Base-by-base conservation (phyloP, 805 yeast species). In the Naumovozyma baii region DNA sequence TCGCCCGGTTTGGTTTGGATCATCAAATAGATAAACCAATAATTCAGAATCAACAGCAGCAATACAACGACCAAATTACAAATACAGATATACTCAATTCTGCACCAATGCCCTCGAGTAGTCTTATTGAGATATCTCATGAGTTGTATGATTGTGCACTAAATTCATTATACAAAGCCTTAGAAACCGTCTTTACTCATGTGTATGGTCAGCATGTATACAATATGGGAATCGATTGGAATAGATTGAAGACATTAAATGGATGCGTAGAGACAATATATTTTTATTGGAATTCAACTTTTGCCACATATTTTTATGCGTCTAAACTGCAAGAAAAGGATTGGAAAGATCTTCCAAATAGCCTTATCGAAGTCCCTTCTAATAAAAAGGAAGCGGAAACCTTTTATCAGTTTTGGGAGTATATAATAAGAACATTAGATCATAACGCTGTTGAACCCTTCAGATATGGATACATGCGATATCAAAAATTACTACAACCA, bases 131-230 rank as follows among this genome's bases (percentile, higher is more conserved):
- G n/a, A n/a, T n/a, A n/a, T n/a, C n/a, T n/a, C n/a, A n/a, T n/a
- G n/a, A n/a, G n/a, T n/a, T n/a, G n/a, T n/a, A n/a, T n/a, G n/a
- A n/a, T n/a, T n/a, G n/a, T n/a, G n/a, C n/a, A n/a, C n/a, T n/a
- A n/a, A n/a, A n/a, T n/a, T n/a, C n/a, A n/a, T n/a, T n/a, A n/a
- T n/a, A n/a, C n/a, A n/a, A n/a, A n/a, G 72, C 76, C 1, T 62
- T 79, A 2, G 76, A 73, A 35, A 56, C 55, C 36, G 71, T 73
- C 12, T 69, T 83, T 73, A 53, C 50, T n/a, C 52, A 61, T 3
- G 76, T 68, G 33, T 83, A 72, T 52, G 85, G 74, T 0, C 68
- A 62, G 3, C 84, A 80, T 34, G 42, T 75, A 12, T 72, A 64
- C 2, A 52, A 77, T 29, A 44, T 78, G 3, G 77, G 70, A 1